These are phyloP conservation scores for Entrophospora sp. DNA, from an alignment of 192 early-diverging fungal genomes.

Conservation along the genomic window DNA sequence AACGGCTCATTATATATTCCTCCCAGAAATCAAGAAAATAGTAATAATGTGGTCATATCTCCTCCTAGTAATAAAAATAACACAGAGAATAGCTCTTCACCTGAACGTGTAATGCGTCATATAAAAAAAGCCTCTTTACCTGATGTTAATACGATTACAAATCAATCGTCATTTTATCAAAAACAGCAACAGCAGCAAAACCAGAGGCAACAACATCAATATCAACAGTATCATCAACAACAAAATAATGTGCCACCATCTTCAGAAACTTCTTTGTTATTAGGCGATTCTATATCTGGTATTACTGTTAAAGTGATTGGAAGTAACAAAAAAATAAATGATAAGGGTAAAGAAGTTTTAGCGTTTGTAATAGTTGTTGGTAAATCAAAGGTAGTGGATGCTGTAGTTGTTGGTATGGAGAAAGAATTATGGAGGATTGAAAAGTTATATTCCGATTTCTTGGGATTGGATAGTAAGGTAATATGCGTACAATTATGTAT, in stretches of 20 bases:
- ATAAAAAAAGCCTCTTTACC: too few relatives aligned
- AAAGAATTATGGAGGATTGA: slow-evolving; percentile 73
- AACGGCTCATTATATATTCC: background rate
- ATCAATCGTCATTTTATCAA: background rate
- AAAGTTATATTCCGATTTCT: slow-evolving; percentile 83
- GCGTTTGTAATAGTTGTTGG: slow-evolving; percentile 49
- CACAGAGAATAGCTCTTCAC: too few relatives aligned
- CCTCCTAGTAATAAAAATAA: too few relatives aligned
- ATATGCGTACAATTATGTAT: too few relatives aligned
- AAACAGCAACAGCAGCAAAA: too few relatives aligned
- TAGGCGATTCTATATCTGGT: slow-evolving; percentile 14
- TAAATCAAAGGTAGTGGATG: slow-evolving; percentile 24
- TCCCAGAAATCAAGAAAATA: too few relatives aligned
- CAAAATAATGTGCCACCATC: background rate
- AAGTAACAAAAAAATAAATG: slow-evolving; percentile 60
- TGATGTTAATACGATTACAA: background rate
- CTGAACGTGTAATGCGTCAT: too few relatives aligned
- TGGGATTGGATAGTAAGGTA: slow-evolving; percentile 73
- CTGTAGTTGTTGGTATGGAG: slow-evolving; percentile 17
- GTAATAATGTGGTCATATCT: too few relatives aligned
- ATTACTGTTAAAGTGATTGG: slow-evolving; percentile 35
- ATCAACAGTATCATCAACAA: background rate
- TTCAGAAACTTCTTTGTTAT: background rate
- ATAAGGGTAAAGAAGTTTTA: slow-evolving; percentile 68
- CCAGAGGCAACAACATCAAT: background rate